Evolutionary conservation across 805 yeast species (phyloP), one percentile per base, ranked within the genome.

Genomic region (Pichia heedii): DNA sequence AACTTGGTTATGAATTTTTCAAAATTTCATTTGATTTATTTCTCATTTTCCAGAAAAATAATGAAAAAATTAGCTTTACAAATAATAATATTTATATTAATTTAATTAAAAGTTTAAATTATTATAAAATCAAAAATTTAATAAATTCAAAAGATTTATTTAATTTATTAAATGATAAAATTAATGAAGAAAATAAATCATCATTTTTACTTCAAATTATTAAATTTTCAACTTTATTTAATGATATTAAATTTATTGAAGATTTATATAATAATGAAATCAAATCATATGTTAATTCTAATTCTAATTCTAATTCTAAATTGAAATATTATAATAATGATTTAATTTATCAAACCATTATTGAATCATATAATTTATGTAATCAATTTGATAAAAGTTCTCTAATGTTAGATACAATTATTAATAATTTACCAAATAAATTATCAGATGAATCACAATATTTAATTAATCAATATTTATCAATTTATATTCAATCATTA

Each of bases 401-500:
- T 1, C 66, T 71, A 45, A 70, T 81, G 44, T 61, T 83, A 52
- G 84, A 81, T 54, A 64, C 69, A 34, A 64, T 81, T 6, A 57
- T 81, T 35, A 51, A 66, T 0, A 39, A 50, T 11, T 37, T 49
- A 7, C 50, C 49, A n/a, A 43, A 49, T 13, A 48, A 46, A 33
- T 19, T 43, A 8, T 29, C 45, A 3, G 32, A 38, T 21, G 48
- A 49, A 21, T 33, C 43, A 11, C 50, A 45, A 27, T 16, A 40
- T 1, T 41, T 47, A 2, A 47, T 59, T 15, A 49, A 56, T 2
- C 30, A 37, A 3, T 40, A 62, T 27, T 39, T 64, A 15, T 56
- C 66, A 10, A 40, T 55, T 29, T 65, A 43, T 41, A 36, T 63
- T 30, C 47, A 55, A 42, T 58, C 61, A 2, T 54, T 57, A 42